Evolutionary conservation across 352 stramenopile genomes (phyloP), one percentile per base, ranked within the genome.

Genomic region (Globisporangium abappressorium): DNA sequence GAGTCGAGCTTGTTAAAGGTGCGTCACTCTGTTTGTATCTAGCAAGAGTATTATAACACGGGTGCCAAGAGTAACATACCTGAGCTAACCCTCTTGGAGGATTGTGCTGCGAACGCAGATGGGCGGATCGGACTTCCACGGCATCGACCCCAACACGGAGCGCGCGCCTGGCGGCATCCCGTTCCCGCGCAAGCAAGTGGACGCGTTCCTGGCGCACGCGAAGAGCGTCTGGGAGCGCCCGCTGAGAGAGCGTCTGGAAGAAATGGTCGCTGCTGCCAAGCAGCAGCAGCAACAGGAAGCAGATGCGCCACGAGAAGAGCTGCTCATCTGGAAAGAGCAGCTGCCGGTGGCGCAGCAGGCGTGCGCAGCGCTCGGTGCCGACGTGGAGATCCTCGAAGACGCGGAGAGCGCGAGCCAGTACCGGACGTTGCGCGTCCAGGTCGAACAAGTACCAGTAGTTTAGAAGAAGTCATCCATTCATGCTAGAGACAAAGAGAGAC

Each of bases 81-180:
- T 51, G 36, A 30, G 33, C 1, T 20, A 28, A 15, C 8, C 24
- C 51, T 71, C 30, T 57, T n/a, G 22, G 68, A n/a, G 24, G 43
- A 24, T 55, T 22, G 43, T 70, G 12, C 15, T 47, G 20, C 47
- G 49, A 22, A 51, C 24, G 43, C 55, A 94, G 87, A 72, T 92
- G 60, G 87, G 87, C 57, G 87, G 85, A 2, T 93, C 87, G n/a
- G 84, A 94, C 64, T 95, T 93, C 61, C 87, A 95, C 61, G 87
- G 85, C 30, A 94, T 94, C 66, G 81, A 95, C 28, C 73, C 81
- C 5, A 81, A 66, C 8, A 90, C 76, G 1, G 87, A 95, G 72
- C 78, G 80, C 61, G 75, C 81, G 6, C 87, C 87, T 6, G 87
- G 87, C n/a, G 83, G 79, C 24, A 92, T 95, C 26, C 86, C 86